Base-by-base conservation (phyloP, 2,329 filamentous ascomycete genomes). In the Fusarium sororula region DNA sequence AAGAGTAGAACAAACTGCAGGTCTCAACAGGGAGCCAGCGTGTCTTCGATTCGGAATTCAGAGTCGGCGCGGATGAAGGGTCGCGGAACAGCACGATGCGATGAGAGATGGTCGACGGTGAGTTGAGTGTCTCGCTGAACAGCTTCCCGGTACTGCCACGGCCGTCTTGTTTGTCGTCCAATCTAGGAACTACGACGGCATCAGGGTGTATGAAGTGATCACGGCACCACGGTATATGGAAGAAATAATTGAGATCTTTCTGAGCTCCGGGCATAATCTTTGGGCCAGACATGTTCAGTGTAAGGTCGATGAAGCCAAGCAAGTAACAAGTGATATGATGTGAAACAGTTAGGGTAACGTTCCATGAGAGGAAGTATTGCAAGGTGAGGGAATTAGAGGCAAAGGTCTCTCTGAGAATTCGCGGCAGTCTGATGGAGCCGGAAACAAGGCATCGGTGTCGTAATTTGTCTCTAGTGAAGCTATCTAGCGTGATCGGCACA, bases 171-270 rank as follows among this genome's bases (percentile, higher is more conserved):
- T 26, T 11, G 1, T 37, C 1, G 14, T 53, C 32, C 3, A 37
- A 0, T 15, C 32, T 3, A 6, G 50, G 18, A 22, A 12, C 6
- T 1, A 0, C 30, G 0, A 53, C 13, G 2, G 17, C 18, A 14
- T 37, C 9, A 6, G 17, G 13, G 5, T 53, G n/a, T 3, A 37
- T 14, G 18, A 37, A 26, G 2, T 58, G 30, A 12, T 48, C 5
- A 0, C 24, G 28, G 24, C 28, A 56, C 54, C 22, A 56, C 17
- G 9, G 17, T 6, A 56, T 22, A 2, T 56, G 5, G 4, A 56
- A n/a, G 15, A 28, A 47, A 0, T 37, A 17, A 11, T 58, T 3
- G 7, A 28, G 6, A 20, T 58, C 42, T 20, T 6, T 4, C 11
- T 48, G n/a, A 30, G 32, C 42, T 1, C 24, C 24, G 0, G 55